Evolutionary conservation across 495 filamentous ascomycete species (phyloP).

Genomic region (Tuber aestivum): DNA sequence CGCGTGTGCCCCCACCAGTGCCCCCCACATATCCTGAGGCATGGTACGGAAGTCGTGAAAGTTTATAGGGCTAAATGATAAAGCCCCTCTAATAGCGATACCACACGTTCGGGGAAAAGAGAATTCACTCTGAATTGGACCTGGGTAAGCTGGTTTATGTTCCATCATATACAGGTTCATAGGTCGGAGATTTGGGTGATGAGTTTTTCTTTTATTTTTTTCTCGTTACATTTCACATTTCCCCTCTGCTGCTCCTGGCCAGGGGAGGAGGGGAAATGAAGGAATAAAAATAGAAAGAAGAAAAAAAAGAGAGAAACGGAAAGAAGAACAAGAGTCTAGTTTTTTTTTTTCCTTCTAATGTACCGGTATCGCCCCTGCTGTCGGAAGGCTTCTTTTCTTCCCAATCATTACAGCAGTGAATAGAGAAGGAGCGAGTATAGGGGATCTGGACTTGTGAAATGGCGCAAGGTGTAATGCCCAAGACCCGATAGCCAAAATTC

Average conservation of each 20-base stretch:
- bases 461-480: neutral
- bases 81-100: neutral
- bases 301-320: neutral
- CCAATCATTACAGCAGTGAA: neutral
- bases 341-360: neutral
- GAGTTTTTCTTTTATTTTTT: neutral
- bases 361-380: neutral
- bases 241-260: neutral
- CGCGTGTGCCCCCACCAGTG: neutral
- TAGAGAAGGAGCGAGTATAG: conserved; percentile 1
- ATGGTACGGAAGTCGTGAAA: neutral
- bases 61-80: neutral
- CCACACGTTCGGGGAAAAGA: neutral
- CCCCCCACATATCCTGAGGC: neutral
- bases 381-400: neutral
- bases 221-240: neutral
- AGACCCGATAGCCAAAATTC: neutral
- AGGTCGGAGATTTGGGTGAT: neutral
- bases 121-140: neutral
- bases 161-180: neutral
- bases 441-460: neutral
- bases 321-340: neutral
- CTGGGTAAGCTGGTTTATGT: conserved; percentile 1
- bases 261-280: neutral
- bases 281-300: neutral